Percentiles rank a stretch among this genome's conserved stretches.
Conservation (phyloP, 2,329 filamentous ascomycete genomes). For the Pseudogymnoascus sp. region DNA sequence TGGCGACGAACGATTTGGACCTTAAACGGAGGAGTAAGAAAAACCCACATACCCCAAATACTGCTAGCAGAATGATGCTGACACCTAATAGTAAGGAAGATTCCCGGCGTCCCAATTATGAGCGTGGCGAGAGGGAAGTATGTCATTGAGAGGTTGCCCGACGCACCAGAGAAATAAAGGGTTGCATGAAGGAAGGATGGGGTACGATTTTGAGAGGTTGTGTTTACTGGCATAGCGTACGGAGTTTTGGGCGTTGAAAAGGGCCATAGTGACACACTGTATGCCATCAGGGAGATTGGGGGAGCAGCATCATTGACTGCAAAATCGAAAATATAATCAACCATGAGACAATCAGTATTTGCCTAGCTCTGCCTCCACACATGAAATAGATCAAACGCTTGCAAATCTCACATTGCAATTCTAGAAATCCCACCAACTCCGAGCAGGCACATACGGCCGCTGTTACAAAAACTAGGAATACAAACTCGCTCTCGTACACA, state of each 20-base stretch:
- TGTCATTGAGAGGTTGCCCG: slow-evolving; percentile 82
- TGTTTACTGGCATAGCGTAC: slow-evolving; percentile 8
- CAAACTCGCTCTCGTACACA: slow-evolving; percentile 8
- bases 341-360: neutral
- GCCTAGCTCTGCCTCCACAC: neutral
- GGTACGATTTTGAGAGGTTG: neutral
- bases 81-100: slow-evolving; percentile 42
- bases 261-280: neutral
- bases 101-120: slow-evolving; percentile 61
- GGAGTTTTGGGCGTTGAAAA: slow-evolving; percentile 10
- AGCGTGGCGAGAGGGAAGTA: slow-evolving; percentile 85
- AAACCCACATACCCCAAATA: neutral
- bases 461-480: slow-evolving; percentile 1
- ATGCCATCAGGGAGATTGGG: neutral
- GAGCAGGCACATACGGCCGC: slow-evolving; percentile 5
- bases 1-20: slow-evolving; percentile 65
- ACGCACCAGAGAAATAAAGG: slow-evolving; percentile 54
- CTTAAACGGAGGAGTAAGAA: slow-evolving; percentile 56
- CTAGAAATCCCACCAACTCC: slow-evolving; percentile 10
- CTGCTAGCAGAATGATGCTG: neutral
- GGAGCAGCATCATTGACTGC: neutral
- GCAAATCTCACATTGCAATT: slow-evolving; percentile 7
- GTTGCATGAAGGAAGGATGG: neutral
- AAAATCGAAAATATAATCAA: neutral
- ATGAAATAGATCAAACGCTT: neutral